Percentiles rank a stretch among this genome's conserved stretches.
phyloP scores from a whole-genome alignment of 2,329 filamentous ascomycete species.

The Colletotrichum cereale region DNA sequence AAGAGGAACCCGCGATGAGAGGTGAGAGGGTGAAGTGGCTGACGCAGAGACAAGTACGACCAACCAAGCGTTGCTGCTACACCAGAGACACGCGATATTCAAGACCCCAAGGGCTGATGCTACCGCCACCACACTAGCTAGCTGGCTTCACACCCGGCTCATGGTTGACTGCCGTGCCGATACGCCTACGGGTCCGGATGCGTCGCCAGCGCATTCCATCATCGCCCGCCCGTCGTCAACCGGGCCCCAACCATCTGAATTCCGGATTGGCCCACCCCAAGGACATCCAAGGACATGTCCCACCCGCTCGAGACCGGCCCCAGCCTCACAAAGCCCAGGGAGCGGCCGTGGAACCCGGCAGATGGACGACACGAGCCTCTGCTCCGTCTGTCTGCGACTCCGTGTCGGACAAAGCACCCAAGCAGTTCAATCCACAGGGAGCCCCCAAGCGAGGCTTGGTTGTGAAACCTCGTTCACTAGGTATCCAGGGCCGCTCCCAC shows the following conservation, averaged over 20 bases:
- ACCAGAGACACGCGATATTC: conserved; percentile 8
- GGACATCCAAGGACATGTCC: not conserved
- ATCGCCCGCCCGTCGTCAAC: not conserved
- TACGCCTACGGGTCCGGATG: not conserved
- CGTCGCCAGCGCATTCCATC: not conserved
- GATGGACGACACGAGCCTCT: conserved; percentile 26
- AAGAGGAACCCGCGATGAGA: not conserved
- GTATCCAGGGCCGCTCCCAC: conserved; percentile 11
- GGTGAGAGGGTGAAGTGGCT: not conserved
- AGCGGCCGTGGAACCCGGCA: conserved; percentile 25
- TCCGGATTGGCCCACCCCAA: not conserved
- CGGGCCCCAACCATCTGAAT: conserved; percentile 22
- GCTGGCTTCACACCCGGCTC: not conserved
- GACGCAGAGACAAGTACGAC: not conserved
- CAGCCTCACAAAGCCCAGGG: conserved; percentile 14
- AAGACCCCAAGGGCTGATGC: conserved; percentile 4
- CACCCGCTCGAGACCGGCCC: conserved; percentile 26
- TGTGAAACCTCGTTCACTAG: conserved; percentile 29
- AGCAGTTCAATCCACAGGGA: conserved; percentile 10
- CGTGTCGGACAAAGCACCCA: not conserved
- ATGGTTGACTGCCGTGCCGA: not conserved
- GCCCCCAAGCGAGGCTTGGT: not conserved
- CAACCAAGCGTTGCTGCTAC: not conserved
- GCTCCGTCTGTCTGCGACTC: conserved; percentile 12
- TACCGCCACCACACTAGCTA: not conserved